Evolutionary conservation across 176 grass and related monocot species (phyloP).

Genomic region (Puccinellia tenuiflora): DNA sequence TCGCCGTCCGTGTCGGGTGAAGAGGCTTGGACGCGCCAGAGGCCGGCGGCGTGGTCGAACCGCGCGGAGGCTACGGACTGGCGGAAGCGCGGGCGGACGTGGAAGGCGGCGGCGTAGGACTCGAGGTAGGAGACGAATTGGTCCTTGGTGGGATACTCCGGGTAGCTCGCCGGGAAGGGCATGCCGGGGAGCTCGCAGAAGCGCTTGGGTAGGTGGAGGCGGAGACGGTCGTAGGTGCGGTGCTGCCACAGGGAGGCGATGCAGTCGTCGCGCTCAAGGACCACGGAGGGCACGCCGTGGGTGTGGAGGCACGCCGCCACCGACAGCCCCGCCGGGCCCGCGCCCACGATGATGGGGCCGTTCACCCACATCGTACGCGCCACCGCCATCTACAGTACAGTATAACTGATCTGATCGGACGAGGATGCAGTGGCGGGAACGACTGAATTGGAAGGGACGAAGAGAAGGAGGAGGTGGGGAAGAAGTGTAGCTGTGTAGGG

Average conservation of each 20-base stretch:
- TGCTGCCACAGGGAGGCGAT: slow-evolving; percentile 32
- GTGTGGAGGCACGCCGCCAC: slow-evolving; percentile 5
- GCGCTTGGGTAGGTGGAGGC: slow-evolving; percentile 21
- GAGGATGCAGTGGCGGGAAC: background rate
- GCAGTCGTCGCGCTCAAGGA: slow-evolving; percentile 24
- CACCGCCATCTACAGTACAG: background rate
- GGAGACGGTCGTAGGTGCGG: slow-evolving; percentile 31
- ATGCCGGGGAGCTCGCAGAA: slow-evolving; percentile 30
- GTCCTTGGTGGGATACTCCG: slow-evolving; percentile 17
- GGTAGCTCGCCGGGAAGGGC: slow-evolving; percentile 11
- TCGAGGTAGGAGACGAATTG: slow-evolving; percentile 26
- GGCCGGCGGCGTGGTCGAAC: background rate
- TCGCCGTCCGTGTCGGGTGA: background rate
- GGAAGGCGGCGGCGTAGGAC: slow-evolving; percentile 17
- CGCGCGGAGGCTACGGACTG: slow-evolving; percentile 6
- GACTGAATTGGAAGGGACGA: background rate
- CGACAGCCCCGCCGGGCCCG: slow-evolving; percentile 24
- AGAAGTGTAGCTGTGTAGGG: background rate
- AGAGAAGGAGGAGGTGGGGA: background rate
- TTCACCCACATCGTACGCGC: slow-evolving; percentile 17
- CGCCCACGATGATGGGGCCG: slow-evolving; percentile 24
- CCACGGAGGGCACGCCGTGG: slow-evolving; percentile 1
- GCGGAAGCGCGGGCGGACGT: background rate
- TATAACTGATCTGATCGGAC: background rate
- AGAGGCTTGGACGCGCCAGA: background rate